Evolutionary conservation across 1,139 yeast genomes (phyloP).

Genomic region (Diutina scorzettiae): DNA sequence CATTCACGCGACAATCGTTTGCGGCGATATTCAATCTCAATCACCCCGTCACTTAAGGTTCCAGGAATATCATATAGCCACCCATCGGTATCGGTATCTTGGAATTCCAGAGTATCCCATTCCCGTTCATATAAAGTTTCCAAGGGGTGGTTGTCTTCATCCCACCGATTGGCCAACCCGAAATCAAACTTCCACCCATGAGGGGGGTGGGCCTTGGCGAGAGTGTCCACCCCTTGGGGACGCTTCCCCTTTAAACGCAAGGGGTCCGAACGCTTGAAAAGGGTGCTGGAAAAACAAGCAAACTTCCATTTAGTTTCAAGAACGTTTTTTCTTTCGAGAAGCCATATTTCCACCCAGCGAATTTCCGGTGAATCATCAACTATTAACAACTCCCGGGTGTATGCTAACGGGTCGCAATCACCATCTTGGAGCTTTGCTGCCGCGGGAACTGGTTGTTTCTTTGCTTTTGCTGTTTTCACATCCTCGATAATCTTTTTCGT

Average conservation of each 20-base stretch:
- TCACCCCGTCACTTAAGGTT: background rate
- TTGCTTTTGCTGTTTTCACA: background rate
- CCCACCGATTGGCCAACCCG: constrained; percentile 51
- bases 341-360: constrained; percentile 59
- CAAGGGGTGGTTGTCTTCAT: constrained; percentile 40
- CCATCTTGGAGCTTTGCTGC: too few species aligned
- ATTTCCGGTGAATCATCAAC: constrained; percentile 60
- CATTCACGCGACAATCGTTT: constrained; percentile 10
- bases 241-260: constrained; percentile 41
- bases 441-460: too few species aligned
- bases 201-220: constrained; percentile 56
- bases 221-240: constrained; percentile 53
- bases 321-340: constrained; percentile 55
- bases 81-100: constrained; percentile 31
- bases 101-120: constrained; percentile 12
- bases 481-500: background rate
- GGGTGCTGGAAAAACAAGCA: constrained; percentile 20
- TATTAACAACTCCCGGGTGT: constrained; percentile 18
- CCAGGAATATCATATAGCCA: constrained; percentile 26
- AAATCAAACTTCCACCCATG: constrained; percentile 61
- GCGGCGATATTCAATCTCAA: constrained; percentile 9
- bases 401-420: background rate
- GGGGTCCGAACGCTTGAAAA: constrained; percentile 42
- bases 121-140: constrained; percentile 42
- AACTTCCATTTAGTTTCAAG: constrained; percentile 48